phyloP scores from a whole-genome alignment of 2,329 filamentous ascomycete species.

The Phaeosphaeria sp. region DNA sequence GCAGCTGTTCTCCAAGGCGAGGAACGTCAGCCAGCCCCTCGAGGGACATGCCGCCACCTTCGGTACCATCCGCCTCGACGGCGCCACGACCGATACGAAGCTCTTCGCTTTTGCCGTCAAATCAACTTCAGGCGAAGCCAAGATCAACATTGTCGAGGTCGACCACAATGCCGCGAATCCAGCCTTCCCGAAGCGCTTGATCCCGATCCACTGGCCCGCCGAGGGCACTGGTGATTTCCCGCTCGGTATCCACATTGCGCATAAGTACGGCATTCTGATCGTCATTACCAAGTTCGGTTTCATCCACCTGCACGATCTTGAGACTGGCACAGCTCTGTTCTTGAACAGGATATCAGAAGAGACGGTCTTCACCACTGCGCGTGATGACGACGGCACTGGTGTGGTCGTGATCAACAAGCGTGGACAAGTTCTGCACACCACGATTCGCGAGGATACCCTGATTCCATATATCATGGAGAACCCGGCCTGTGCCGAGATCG shows the following conservation, averaged over 20 bases:
- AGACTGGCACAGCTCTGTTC: slow-evolving; percentile 94
- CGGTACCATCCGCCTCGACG: slow-evolving; percentile 86
- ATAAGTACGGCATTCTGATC: slow-evolving; percentile 96
- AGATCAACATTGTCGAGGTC: slow-evolving; percentile 97
- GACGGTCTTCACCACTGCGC: slow-evolving; percentile 94
- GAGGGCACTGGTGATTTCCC: slow-evolving; percentile 98
- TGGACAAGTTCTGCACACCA: slow-evolving; percentile 94
- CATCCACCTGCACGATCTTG: slow-evolving; percentile 97
- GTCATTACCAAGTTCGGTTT: slow-evolving; percentile 99
- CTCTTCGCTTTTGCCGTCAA: slow-evolving; percentile 97
- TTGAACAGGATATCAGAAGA: slow-evolving; percentile 99
- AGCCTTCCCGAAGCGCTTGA: slow-evolving; percentile 90
- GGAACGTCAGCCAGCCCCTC: slow-evolving; percentile 96
- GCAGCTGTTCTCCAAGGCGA: slow-evolving; percentile 95
- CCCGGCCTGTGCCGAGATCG: slow-evolving; percentile 89
- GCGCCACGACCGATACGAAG: slow-evolving; percentile 88
- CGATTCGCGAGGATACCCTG: slow-evolving; percentile 87
- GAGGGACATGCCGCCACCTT: slow-evolving; percentile 97
- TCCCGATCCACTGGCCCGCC: slow-evolving; percentile 96
- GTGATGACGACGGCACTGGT: slow-evolving; percentile 83
- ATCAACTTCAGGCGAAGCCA: slow-evolving; percentile 80
- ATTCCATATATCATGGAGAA: slow-evolving; percentile 97
- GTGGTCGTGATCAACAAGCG: slow-evolving; percentile 96
- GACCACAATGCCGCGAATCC: slow-evolving; percentile 92
- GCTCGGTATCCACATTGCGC: slow-evolving; percentile 95